phyloP scores from a whole-genome alignment of 192 early-diverging fungal genomes.

The Coemansia sp. region DNA sequence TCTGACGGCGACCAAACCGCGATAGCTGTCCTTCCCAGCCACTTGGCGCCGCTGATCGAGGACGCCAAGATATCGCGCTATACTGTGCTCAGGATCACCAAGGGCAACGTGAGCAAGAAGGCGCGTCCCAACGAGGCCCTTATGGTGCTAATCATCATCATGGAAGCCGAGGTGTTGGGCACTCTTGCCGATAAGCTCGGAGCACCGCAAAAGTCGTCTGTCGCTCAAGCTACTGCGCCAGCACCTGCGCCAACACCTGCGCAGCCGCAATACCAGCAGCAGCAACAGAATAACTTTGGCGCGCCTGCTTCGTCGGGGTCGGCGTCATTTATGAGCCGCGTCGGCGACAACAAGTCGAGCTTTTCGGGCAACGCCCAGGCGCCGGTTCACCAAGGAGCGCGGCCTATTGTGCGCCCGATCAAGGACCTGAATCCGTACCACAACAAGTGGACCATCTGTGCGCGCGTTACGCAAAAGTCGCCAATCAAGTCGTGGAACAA shows the following conservation, averaged over 20 bases:
- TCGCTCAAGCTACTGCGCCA: background rate
- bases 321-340: conserved; percentile 46
- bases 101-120: conserved; percentile 37
- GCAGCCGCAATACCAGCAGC: conserved; percentile 7
- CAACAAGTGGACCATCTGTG: conserved; percentile 94
- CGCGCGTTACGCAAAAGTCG: conserved; percentile 81
- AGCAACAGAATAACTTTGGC: conserved; percentile 8
- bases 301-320: background rate
- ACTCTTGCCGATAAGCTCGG: conserved; percentile 35
- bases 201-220: conserved; percentile 1
- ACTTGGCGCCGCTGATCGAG: conserved; percentile 31
- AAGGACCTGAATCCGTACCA: conserved; percentile 83
- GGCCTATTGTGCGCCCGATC: conserved; percentile 56
- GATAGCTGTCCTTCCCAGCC: conserved; percentile 37
- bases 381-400: conserved; percentile 41
- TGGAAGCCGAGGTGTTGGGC: conserved; percentile 36
- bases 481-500: conserved; percentile 83
- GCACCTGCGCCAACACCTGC: background rate
- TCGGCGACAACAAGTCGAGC: conserved; percentile 28
- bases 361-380: conserved; percentile 19
- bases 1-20: conserved; percentile 46
- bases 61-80: conserved; percentile 32
- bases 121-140: conserved; percentile 18
- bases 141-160: conserved; percentile 38
- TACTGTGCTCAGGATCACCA: conserved; percentile 35